These are phyloP conservation scores for Wickerhamomyces chambardii DNA, from an alignment of 805 yeast genomes.

Conservation along the genomic window DNA sequence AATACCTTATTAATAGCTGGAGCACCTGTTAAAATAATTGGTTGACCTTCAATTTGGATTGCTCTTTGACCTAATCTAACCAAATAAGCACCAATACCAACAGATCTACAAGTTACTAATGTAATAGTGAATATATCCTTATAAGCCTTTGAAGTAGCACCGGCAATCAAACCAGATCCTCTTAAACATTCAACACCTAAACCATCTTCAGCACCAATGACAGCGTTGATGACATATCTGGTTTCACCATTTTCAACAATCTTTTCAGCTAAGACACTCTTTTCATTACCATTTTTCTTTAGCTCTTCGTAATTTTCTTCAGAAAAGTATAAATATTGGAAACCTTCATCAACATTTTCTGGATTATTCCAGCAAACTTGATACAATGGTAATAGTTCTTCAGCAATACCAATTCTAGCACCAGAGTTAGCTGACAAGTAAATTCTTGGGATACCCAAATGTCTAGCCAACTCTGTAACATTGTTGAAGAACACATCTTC, in stretches of 20 bases:
- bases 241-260: slow-evolving; percentile 79
- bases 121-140: slow-evolving; percentile 96
- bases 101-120: slow-evolving; percentile 99
- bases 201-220: slow-evolving; percentile 93
- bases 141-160: slow-evolving; percentile 97
- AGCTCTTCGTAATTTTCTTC: slow-evolving; percentile 52
- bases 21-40: slow-evolving; percentile 97
- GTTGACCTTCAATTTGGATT: slow-evolving; percentile 97
- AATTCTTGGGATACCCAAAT: slow-evolving; percentile 88
- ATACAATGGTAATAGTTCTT: slow-evolving; percentile 82
- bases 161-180: slow-evolving; percentile 98
- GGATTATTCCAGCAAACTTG: slow-evolving; percentile 91
- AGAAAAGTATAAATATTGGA: slow-evolving; percentile 77
- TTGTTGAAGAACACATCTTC: slow-evolving; percentile 90
- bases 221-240: slow-evolving; percentile 71
- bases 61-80: slow-evolving; percentile 99
- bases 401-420: slow-evolving; percentile 98
- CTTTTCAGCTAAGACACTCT: slow-evolving; percentile 65
- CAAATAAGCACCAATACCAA: slow-evolving; percentile 98
- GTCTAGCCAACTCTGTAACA: slow-evolving; percentile 87
- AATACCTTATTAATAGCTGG: slow-evolving; percentile 95
- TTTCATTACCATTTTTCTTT: slow-evolving; percentile 49
- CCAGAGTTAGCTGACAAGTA: slow-evolving; percentile 98
- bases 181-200: slow-evolving; percentile 97
- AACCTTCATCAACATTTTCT: slow-evolving; percentile 72